Conservation (phyloP, 2,329 filamentous ascomycete species). For the Cercospora sojina region DNA sequence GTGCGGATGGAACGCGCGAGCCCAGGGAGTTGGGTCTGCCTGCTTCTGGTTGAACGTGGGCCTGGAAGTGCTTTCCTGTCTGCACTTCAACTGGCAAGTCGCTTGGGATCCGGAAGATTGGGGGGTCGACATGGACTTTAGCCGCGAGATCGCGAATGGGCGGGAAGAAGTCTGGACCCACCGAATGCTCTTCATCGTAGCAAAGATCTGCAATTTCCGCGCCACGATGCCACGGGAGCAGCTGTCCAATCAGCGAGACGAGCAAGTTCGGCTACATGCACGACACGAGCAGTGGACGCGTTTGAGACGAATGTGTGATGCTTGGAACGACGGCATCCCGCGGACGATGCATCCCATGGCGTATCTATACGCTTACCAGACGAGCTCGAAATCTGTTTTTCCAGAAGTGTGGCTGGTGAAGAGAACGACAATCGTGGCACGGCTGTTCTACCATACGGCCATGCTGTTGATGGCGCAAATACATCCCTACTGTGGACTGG, state of each 20-base stretch:
- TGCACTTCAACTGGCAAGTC: conserved; percentile 82
- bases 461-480: conserved; percentile 77
- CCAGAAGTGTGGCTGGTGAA: conserved; percentile 89
- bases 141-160: conserved; percentile 56
- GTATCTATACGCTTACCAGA: conserved; percentile 68
- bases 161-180: conserved; percentile 85
- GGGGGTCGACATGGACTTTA: conserved; percentile 78
- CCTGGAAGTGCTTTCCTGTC: conserved; percentile 84
- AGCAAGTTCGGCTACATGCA: conserved; percentile 63
- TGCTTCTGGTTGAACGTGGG: conserved; percentile 95
- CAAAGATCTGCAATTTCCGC: conserved; percentile 82
- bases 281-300: conserved; percentile 74
- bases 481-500: conserved; percentile 64
- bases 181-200: conserved; percentile 82
- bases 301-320: conserved; percentile 77
- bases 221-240: conserved; percentile 62
- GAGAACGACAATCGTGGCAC: conserved; percentile 74
- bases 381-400: conserved; percentile 69
- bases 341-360: conserved; percentile 84
- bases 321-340: conserved; percentile 76
- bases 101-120: conserved; percentile 89
- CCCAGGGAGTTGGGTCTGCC: conserved; percentile 74
- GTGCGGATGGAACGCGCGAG: conserved; percentile 81
- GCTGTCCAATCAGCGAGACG: conserved; percentile 57
- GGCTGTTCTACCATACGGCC: conserved; percentile 85